Conservation (phyloP, 2,329 filamentous ascomycete genomes). For the Aspergillus brasiliensis region DNA sequence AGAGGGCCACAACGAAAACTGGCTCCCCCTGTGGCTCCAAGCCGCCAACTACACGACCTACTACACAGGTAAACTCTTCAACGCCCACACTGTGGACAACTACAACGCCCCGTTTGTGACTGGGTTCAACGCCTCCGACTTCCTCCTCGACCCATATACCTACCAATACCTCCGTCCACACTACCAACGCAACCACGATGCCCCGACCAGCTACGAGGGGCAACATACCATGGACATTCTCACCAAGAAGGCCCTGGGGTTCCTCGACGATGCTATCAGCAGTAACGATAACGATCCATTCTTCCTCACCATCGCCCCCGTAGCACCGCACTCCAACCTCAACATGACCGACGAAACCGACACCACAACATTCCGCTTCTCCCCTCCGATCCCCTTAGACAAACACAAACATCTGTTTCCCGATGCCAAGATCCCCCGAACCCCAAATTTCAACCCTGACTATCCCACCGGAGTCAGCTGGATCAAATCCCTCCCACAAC, state of each 20-base stretch:
- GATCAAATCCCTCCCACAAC: constrained; percentile 43
- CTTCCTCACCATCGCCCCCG: constrained; percentile 46
- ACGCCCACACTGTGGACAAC: constrained; percentile 52
- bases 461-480: constrained; percentile 27
- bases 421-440: constrained; percentile 60
- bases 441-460: constrained; percentile 64
- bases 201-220: constrained; percentile 56
- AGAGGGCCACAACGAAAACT: constrained; percentile 54
- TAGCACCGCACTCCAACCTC: neutral
- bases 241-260: constrained; percentile 56
- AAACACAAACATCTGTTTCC: constrained; percentile 63
- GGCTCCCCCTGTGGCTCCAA: constrained; percentile 57
- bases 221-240: constrained; percentile 61
- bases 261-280: constrained; percentile 60
- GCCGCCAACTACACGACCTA: constrained; percentile 56
- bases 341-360: neutral
- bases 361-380: neutral
- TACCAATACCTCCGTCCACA: constrained; percentile 66
- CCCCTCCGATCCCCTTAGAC: constrained; percentile 58
- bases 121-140: constrained; percentile 42
- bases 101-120: constrained; percentile 46
- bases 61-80: constrained; percentile 60
- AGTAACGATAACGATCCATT: constrained; percentile 61
- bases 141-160: constrained; percentile 50
- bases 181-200: constrained; percentile 59